phyloP scores from a whole-genome alignment of 164 flowering plant species.

The Chimonanthus salicifolius region DNA sequence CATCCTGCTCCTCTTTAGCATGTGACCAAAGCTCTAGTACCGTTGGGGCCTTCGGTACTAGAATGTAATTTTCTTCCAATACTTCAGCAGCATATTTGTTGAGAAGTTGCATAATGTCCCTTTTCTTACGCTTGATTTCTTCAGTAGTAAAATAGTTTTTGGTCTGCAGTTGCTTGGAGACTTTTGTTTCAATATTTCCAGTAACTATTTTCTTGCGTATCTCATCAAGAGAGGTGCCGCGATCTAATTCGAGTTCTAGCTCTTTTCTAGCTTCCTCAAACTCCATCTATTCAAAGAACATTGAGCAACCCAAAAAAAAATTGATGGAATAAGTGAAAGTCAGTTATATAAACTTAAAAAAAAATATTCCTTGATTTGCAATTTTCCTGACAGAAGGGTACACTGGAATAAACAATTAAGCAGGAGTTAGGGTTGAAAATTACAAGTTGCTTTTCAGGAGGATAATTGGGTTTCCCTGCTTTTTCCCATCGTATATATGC shows the following conservation, averaged over 20 bases:
- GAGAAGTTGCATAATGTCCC: constrained; percentile 61
- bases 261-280: constrained; percentile 77
- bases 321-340: not conserved
- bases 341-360: not conserved
- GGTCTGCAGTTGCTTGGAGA: constrained; percentile 39
- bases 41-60: constrained; percentile 39
- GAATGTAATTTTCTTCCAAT: constrained; percentile 20
- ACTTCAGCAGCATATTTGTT: constrained; percentile 40
- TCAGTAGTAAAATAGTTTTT: constrained; percentile 36
- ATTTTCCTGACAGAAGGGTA: not conserved
- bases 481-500: constrained; percentile 81
- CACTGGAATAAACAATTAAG: not conserved
- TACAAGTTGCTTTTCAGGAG: constrained; percentile 68
- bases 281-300: constrained; percentile 42
- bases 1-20: constrained; percentile 53
- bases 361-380: not conserved
- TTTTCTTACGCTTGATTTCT: constrained; percentile 78
- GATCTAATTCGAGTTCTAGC: constrained; percentile 52
- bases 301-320: not conserved
- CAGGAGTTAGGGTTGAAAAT: constrained; percentile 8
- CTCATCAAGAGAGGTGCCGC: constrained; percentile 60
- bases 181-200: constrained; percentile 58
- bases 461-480: constrained; percentile 77
- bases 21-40: constrained; percentile 52
- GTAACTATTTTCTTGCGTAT: constrained; percentile 49